phyloP scores from a whole-genome alignment of 2,329 filamentous ascomycete genomes.

The Ophiostoma novo-ulmi region DNA sequence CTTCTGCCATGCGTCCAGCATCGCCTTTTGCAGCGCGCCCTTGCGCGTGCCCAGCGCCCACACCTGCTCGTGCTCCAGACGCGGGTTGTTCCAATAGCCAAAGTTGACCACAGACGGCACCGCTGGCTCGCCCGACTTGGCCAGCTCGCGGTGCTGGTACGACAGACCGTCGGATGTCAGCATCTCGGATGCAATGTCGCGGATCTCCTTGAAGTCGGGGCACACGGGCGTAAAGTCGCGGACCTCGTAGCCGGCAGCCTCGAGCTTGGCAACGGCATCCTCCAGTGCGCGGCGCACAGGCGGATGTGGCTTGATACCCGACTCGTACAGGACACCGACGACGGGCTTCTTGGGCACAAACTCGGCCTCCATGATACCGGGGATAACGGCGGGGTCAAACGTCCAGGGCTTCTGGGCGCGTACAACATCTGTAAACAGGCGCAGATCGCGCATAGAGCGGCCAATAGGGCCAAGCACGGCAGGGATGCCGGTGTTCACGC shows the following conservation, averaged over 20 bases:
- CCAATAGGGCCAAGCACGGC: constrained; percentile 47
- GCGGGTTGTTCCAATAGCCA: constrained; percentile 26
- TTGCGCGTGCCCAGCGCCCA: constrained; percentile 26
- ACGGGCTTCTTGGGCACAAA: constrained; percentile 37
- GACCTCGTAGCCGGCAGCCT: constrained; percentile 55
- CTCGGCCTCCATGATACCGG: constrained; percentile 54
- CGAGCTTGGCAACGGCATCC: constrained; percentile 39
- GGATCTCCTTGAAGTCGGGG: constrained; percentile 26
- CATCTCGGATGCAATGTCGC: constrained; percentile 23
- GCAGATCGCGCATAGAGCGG: constrained; percentile 48
- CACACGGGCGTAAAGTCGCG: constrained; percentile 29
- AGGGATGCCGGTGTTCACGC: constrained; percentile 28
- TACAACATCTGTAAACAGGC: constrained; percentile 48
- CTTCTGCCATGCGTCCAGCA: constrained; percentile 26
- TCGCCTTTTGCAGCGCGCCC: constrained; percentile 26
- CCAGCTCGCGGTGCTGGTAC: constrained; percentile 25
- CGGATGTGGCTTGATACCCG: constrained; percentile 51
- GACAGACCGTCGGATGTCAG: constrained; percentile 25
- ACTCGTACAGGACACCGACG: constrained; percentile 51
- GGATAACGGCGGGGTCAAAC: constrained; percentile 73
- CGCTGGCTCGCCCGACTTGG: constrained; percentile 24
- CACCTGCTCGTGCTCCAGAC: constrained; percentile 24
- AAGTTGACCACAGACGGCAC: constrained; percentile 25
- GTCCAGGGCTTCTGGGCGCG: constrained; percentile 52
- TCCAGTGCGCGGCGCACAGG: constrained; percentile 51